Percentiles rank a stretch among this genome's conserved stretches.
These are phyloP conservation scores for Aechmea fasciata DNA, from an alignment of 176 grass and related monocot species.

Conservation along the genomic window DNA sequence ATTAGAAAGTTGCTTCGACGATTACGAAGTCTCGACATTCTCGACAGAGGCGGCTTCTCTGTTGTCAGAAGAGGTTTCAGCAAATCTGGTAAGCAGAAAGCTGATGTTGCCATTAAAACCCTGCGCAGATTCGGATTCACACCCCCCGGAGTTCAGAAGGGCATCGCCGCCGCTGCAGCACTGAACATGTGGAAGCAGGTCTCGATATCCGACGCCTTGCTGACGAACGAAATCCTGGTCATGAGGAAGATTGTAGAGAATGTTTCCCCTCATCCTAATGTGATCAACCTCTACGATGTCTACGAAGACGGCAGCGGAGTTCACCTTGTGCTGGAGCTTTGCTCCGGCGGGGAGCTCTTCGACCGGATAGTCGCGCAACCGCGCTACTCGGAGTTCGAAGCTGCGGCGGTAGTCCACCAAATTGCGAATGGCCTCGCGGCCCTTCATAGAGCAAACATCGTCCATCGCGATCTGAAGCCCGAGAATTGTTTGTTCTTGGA, in stretches of 20 bases:
- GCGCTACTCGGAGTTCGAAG: conserved; percentile 51
- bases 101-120: conserved; percentile 52
- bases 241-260: conserved; percentile 69
- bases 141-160: conserved; percentile 16
- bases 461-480: conserved; percentile 57
- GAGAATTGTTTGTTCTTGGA: conserved; percentile 63
- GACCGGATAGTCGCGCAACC: conserved; percentile 38
- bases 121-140: conserved; percentile 36
- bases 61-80: conserved; percentile 57
- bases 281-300: conserved; percentile 51
- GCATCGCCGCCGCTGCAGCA: not conserved
- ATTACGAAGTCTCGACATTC: conserved; percentile 51
- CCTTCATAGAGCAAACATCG: conserved; percentile 49
- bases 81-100: conserved; percentile 29
- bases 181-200: conserved; percentile 50
- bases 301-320: conserved; percentile 42
- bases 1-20: conserved; percentile 41
- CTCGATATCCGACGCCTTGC: conserved; percentile 53
- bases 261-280: conserved; percentile 48
- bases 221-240: conserved; percentile 58
- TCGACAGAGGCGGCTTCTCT: conserved; percentile 55
- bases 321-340: conserved; percentile 58
- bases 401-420: conserved; percentile 32
- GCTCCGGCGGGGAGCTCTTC: conserved; percentile 50
- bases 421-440: conserved; percentile 46